These are phyloP conservation scores for Candida sp. DNA, from an alignment of 1,139 yeast species.

Conservation along the genomic window DNA sequence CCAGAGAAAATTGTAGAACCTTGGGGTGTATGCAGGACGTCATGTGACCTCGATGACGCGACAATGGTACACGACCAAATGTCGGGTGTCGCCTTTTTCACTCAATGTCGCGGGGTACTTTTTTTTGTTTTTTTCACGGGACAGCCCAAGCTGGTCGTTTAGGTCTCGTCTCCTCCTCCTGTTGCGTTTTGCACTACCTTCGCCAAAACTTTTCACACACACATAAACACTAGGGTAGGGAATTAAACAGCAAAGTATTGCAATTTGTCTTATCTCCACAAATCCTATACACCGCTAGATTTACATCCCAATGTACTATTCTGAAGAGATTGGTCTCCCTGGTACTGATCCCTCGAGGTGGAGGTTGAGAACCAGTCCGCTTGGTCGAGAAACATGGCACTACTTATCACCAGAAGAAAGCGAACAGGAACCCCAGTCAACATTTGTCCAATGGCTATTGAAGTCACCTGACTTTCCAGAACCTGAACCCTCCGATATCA, in stretches of 20 bases:
- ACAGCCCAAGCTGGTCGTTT: no score
- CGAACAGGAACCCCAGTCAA: slow-evolving; percentile 57
- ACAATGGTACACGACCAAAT: background rate
- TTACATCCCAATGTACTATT: slow-evolving; percentile 42
- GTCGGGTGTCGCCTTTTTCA: background rate
- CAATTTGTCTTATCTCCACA: background rate
- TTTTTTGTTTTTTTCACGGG: no score
- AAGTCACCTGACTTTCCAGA: slow-evolving; percentile 47
- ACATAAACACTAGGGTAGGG: no score
- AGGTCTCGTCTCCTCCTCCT: no score
- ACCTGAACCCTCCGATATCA: slow-evolving; percentile 33
- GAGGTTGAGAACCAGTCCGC: slow-evolving; percentile 71
- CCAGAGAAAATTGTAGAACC: background rate
- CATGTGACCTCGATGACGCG: background rate
- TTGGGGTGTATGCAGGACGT: background rate
- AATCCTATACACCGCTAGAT: background rate
- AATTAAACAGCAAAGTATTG: background rate
- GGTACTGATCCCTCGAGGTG: slow-evolving; percentile 74
- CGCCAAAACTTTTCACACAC: no score
- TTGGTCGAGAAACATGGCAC: slow-evolving; percentile 87
- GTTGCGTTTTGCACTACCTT: no score
- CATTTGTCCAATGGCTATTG: slow-evolving; percentile 61
- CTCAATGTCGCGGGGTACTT: background rate
- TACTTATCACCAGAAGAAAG: slow-evolving; percentile 44
- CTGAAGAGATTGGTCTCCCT: slow-evolving; percentile 66